A percentile compares a stretch with the other conserved stretches of the same genome.
Conservation (phyloP, 768 basidiomycete species). For the Nidularia pulvinata region DNA sequence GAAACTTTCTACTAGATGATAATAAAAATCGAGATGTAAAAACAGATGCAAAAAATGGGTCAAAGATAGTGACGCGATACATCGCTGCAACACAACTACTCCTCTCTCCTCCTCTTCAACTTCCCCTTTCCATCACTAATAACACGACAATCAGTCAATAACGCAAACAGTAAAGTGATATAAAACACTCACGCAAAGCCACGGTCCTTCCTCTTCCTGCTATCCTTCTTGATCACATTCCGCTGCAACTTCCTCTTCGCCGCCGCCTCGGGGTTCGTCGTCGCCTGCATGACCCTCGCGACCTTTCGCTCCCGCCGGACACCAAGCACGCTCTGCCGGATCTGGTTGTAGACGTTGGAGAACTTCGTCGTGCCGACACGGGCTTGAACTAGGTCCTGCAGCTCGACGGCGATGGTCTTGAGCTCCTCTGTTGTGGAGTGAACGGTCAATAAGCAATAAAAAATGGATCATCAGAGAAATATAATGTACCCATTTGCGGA, state of each 20-base stretch:
- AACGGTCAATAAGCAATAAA: no score
- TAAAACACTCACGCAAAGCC: slow-evolving; percentile 53
- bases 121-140: slow-evolving; percentile 49
- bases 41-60: no score
- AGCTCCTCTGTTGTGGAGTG: slow-evolving; percentile 67
- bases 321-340: slow-evolving; percentile 68
- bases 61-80: no score
- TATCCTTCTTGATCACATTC: slow-evolving; percentile 81
- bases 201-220: slow-evolving; percentile 74
- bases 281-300: slow-evolving; percentile 54
- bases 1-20: no score
- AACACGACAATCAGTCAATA: background rate
- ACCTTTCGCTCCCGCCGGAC: slow-evolving; percentile 75
- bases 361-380: slow-evolving; percentile 92
- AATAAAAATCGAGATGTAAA: no score
- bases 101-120: slow-evolving; percentile 42
- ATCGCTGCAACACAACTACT: slow-evolving; percentile 15
- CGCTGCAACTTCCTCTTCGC: slow-evolving; percentile 74
- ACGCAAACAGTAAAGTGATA: background rate
- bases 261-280: slow-evolving; percentile 74
- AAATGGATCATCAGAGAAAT: background rate
- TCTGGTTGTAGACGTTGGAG: slow-evolving; percentile 73
- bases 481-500: slow-evolving; percentile 71
- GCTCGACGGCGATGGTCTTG: slow-evolving; percentile 75
- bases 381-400: slow-evolving; percentile 83